Conservation (phyloP, 805 yeast species). For the Candida michaelii region DNA sequence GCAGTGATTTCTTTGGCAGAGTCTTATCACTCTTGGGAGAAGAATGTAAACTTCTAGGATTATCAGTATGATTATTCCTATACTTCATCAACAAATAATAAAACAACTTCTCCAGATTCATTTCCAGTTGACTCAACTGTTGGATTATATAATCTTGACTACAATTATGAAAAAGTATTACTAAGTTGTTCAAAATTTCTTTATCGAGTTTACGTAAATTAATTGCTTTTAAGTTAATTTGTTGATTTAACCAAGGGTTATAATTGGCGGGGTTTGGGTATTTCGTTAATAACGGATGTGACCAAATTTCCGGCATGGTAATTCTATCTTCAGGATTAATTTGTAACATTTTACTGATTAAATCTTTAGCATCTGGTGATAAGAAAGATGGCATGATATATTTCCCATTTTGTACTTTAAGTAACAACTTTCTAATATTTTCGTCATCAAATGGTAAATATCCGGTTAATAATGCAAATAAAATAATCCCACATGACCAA, state of each 20-base stretch:
- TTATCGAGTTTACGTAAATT: conserved; percentile 57
- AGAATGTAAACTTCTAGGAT: conserved; percentile 1
- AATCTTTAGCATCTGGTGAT: conserved; percentile 82
- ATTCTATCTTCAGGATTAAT: conserved; percentile 83
- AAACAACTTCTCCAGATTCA: conserved; percentile 71
- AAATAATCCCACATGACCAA: conserved; percentile 97
- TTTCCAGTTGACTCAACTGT: conserved; percentile 53
- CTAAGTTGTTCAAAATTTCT: conserved; percentile 72
- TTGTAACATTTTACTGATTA: conserved; percentile 74
- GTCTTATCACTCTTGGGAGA: conserved; percentile 20
- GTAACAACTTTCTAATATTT: conserved; percentile 78
- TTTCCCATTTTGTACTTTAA: conserved; percentile 89
- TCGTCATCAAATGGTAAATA: conserved; percentile 97
- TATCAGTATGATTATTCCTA: conserved; percentile 57
- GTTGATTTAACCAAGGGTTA: conserved; percentile 14
- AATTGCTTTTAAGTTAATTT: conserved; percentile 33
- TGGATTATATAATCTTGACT: conserved; percentile 50
- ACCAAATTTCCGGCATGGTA: conserved; percentile 69
- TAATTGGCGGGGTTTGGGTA: conserved; percentile 49
- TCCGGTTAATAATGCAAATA: conserved; percentile 91
- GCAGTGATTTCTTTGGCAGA: conserved; percentile 11
- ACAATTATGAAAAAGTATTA: conserved; percentile 81
- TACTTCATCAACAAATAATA: conserved; percentile 74
- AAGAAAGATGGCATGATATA: conserved; percentile 80
- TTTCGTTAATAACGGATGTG: conserved; percentile 79